Evolutionary conservation across 2,329 filamentous ascomycete species (phyloP).

Genomic region (Aspergillus eucalypticola): DNA sequence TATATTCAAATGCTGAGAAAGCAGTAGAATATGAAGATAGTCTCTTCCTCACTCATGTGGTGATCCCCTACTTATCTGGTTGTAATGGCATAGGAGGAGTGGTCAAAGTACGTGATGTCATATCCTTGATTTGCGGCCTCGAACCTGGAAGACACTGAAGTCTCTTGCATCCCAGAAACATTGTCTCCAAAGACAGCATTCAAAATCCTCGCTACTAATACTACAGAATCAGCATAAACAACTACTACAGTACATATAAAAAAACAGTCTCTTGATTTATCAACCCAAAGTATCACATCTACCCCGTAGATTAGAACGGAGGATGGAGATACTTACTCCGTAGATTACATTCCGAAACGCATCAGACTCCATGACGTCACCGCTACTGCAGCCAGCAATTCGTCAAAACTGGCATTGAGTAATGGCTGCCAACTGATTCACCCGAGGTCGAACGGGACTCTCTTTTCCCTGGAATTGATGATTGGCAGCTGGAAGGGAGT

Average conservation of each 20-base stretch:
- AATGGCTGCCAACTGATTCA: background rate
- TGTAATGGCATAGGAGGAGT: background rate
- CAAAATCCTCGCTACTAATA: accelerated
- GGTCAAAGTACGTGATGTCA: constrained; percentile 3
- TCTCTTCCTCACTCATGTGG: background rate
- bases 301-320: background rate
- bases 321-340: background rate
- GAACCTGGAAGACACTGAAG: constrained; percentile 1
- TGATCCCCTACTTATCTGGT: background rate
- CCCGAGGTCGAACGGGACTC: constrained; percentile 4
- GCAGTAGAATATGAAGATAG: too few relatives aligned
- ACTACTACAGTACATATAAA: background rate
- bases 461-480: background rate
- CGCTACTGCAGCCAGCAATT: background rate
- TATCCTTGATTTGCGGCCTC: constrained; percentile 1
- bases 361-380: constrained; percentile 17
- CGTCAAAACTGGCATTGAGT: background rate
- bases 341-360: background rate
- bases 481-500: background rate
- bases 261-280: too few relatives aligned
- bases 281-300: background rate
- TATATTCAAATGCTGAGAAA: too few relatives aligned
- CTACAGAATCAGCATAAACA: too few relatives aligned
- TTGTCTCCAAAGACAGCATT: too few relatives aligned
- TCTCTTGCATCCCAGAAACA: background rate